A percentile compares a stretch with the other conserved stretches of the same genome.
Conservation (phyloP, 2,329 filamentous ascomycete species). For the Hypoxylon sp. region DNA sequence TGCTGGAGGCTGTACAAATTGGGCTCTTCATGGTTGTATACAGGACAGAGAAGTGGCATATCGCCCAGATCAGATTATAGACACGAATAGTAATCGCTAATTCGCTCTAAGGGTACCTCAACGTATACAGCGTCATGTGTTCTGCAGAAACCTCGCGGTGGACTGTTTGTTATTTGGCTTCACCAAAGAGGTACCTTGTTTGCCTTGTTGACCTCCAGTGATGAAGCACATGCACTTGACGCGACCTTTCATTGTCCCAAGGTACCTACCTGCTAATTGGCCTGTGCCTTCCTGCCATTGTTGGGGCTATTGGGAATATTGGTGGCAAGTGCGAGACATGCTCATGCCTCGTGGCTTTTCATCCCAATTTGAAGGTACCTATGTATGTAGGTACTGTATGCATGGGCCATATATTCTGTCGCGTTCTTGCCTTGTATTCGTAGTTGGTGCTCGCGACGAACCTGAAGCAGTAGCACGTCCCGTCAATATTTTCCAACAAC, state of each 20-base stretch:
- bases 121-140: not conserved
- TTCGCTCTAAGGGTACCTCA: slow-evolving; percentile 30
- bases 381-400: no score
- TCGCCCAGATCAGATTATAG: slow-evolving; percentile 34
- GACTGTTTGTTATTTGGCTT: not conserved
- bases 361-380: slow-evolving; percentile 6
- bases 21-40: slow-evolving; percentile 29
- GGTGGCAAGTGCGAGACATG: slow-evolving; percentile 24
- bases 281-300: slow-evolving; percentile 20
- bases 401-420: slow-evolving; percentile 18
- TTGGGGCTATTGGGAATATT: not conserved
- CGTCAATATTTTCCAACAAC: not conserved
- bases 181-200: not conserved
- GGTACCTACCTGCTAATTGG: slow-evolving; percentile 1
- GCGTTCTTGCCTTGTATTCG: slow-evolving; percentile 9
- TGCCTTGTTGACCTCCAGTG: not conserved
- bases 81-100: slow-evolving; percentile 52
- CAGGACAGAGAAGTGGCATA: slow-evolving; percentile 22
- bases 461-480: not conserved
- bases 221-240: not conserved
- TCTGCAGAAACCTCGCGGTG: not conserved
- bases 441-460: not conserved
- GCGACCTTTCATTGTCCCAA: not conserved
- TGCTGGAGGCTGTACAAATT: slow-evolving; percentile 4
- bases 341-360: slow-evolving; percentile 11